phyloP scores from a whole-genome alignment of 257 asterid genomes.

The Solanum gandarillasii region DNA sequence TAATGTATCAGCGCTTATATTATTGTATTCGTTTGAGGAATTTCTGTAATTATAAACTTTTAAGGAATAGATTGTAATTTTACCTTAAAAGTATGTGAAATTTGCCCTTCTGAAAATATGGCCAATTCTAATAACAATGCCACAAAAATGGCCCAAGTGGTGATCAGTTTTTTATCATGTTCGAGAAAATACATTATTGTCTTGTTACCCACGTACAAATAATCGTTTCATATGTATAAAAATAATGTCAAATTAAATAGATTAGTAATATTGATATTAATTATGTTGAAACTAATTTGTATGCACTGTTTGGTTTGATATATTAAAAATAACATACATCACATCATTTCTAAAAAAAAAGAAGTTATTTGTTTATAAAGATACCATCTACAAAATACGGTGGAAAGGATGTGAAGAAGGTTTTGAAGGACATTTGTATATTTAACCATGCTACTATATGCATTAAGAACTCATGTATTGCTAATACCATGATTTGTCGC shows the following conservation, averaged over 20 bases:
- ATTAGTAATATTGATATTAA: neutral
- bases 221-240: neutral
- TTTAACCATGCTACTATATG: neutral
- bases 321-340: no score
- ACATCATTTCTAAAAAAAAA: neutral
- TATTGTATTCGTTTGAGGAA: no score
- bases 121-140: no score
- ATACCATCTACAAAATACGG: neutral
- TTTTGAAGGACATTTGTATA: no score
- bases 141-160: neutral
- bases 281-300: neutral
- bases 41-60: no score
- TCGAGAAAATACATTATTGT: neutral
- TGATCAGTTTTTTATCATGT: neutral
- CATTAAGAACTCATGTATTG: neutral
- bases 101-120: no score
- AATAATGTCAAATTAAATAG: no score
- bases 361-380: no score
- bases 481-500: neutral
- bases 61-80: no score
- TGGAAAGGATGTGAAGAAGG: no score
- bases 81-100: no score
- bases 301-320: neutral
- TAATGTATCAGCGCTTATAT: no score
- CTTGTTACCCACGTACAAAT: neutral